phyloP scores from a whole-genome alignment of 1,139 yeast species.

The Diutina ranongensis region DNA sequence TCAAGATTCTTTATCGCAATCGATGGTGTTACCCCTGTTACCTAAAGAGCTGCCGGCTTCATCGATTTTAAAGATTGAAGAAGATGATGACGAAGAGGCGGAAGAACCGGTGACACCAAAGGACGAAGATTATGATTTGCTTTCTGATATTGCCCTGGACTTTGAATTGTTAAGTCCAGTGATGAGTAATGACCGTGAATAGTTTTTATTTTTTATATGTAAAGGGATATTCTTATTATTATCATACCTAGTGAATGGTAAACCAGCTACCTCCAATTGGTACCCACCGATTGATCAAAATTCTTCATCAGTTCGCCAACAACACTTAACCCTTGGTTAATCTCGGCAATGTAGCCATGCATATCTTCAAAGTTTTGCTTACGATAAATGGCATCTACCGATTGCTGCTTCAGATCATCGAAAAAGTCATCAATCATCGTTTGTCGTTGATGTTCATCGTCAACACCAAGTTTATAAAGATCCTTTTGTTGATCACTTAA shows the following conservation, averaged over 20 bases:
- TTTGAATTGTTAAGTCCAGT: slow-evolving; percentile 5
- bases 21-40: slow-evolving; percentile 5
- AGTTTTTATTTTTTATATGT: too few species aligned
- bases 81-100: background rate
- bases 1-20: background rate
- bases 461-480: slow-evolving; percentile 7
- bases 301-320: slow-evolving; percentile 32
- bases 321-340: slow-evolving; percentile 19
- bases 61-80: background rate
- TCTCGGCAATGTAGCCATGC: slow-evolving; percentile 25
- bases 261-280: background rate
- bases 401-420: slow-evolving; percentile 10
- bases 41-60: slow-evolving; percentile 5
- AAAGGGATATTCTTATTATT: too few species aligned
- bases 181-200: slow-evolving; percentile 3
- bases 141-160: slow-evolving; percentile 4
- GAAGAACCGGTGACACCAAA: background rate
- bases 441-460: slow-evolving; percentile 8
- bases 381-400: slow-evolving; percentile 12
- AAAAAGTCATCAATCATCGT: slow-evolving; percentile 14
- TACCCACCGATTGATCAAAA: slow-evolving; percentile 18
- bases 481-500: slow-evolving; percentile 8
- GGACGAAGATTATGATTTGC: slow-evolving; percentile 1
- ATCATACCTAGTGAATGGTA: too few species aligned
- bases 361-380: slow-evolving; percentile 29